Conservation (phyloP, 441 rosid genomes). For the Adansonia gregorii region DNA sequence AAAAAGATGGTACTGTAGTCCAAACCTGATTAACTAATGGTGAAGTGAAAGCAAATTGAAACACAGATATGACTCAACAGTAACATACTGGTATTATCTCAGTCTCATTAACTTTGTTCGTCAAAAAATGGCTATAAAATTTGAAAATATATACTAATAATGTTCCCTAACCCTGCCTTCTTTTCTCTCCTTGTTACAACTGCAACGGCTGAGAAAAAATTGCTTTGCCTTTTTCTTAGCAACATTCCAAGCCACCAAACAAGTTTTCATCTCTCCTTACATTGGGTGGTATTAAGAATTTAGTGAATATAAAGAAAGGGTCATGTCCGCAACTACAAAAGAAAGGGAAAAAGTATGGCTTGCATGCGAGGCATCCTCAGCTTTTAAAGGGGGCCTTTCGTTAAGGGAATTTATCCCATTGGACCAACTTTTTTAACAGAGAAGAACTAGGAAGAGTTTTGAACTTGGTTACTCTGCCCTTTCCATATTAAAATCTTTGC, state of each 20-base stretch:
- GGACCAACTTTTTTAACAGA: slow-evolving; percentile 15
- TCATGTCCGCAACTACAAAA: slow-evolving; percentile 11
- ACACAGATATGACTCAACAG: slow-evolving; percentile 9
- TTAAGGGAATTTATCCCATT: slow-evolving; percentile 35
- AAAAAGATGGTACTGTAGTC: background rate
- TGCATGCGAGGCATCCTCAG: slow-evolving; percentile 43
- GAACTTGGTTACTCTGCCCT: background rate
- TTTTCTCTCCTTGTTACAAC: background rate
- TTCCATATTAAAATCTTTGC: background rate
- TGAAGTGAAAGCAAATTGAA: background rate
- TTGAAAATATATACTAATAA: background rate
- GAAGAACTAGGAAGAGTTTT: background rate
- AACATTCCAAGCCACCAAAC: slow-evolving; percentile 7
- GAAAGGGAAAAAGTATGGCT: slow-evolving; percentile 25
- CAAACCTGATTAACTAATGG: background rate
- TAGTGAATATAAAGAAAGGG: slow-evolving; percentile 17
- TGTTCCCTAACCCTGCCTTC: background rate
- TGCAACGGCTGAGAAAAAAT: slow-evolving; percentile 11
- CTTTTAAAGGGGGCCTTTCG: slow-evolving; percentile 32
- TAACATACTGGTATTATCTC: background rate
- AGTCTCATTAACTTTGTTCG: background rate
- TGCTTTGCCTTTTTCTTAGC: background rate
- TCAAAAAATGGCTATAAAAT: background rate
- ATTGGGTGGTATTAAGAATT: slow-evolving; percentile 29
- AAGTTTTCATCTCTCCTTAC: slow-evolving; percentile 17